Percentiles rank a stretch among this genome's conserved stretches.
phyloP scores from a whole-genome alignment of 352 stramenopile species.

The Chrysophaeum taylorii region DNA sequence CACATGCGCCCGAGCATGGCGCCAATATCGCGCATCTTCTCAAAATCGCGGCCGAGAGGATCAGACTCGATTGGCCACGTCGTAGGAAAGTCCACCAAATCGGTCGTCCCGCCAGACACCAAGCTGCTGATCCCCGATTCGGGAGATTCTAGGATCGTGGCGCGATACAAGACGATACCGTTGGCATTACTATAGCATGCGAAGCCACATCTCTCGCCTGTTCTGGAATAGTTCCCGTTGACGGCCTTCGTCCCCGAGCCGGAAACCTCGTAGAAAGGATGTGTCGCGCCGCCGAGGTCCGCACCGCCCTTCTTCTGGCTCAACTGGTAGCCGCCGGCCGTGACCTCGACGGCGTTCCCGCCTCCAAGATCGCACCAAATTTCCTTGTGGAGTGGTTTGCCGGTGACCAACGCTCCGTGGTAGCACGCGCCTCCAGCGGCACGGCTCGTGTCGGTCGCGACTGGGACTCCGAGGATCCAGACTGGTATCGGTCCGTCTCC shows the following conservation, averaged over 20 bases:
- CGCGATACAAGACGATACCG: not conserved
- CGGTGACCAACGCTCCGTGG: not conserved
- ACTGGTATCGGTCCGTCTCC: no score
- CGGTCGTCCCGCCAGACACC: no score
- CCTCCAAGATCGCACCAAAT: not conserved
- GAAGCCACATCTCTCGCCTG: not conserved
- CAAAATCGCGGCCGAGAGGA: no score
- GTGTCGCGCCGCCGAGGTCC: not conserved
- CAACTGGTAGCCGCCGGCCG: not conserved
- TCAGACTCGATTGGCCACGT: no score
- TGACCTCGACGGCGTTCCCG: not conserved
- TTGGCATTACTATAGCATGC: not conserved
- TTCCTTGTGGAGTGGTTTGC: not conserved
- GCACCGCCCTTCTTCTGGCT: no score
- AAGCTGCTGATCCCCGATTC: no score
- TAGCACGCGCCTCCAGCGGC: not conserved
- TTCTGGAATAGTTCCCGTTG: not conserved
- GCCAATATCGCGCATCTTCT: no score
- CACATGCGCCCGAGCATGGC: no score
- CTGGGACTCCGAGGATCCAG: no score
- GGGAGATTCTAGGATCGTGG: not conserved
- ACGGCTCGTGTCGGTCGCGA: no score
- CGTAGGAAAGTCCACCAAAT: no score
- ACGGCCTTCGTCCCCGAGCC: not conserved
- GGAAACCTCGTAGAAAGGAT: not conserved